Evolutionary conservation across 208 protist species (phyloP).

Genomic region (Leishmania aethiopica): DNA sequence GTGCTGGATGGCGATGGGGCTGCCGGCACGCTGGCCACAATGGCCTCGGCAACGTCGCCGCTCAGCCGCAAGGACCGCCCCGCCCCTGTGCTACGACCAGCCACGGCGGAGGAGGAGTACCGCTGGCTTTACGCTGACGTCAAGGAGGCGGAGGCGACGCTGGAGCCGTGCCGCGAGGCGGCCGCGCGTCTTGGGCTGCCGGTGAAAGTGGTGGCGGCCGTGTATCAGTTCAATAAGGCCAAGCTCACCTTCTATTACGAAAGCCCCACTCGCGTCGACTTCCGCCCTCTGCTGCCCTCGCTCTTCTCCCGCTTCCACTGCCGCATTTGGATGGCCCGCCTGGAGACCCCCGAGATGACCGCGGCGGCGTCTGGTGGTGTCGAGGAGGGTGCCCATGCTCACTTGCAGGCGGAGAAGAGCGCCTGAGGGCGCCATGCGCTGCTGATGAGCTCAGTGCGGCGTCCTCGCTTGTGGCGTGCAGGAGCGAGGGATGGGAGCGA

Average conservation of each 20-base stretch:
- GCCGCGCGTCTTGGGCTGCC: constrained; percentile 52
- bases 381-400: background rate
- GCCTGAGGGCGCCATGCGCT: background rate
- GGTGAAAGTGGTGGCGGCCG: constrained; percentile 66
- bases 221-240: constrained; percentile 88
- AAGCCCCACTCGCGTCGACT: constrained; percentile 74
- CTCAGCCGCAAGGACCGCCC: constrained; percentile 31
- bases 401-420: background rate
- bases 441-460: background rate
- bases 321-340: constrained; percentile 81
- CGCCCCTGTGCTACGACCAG: constrained; percentile 47
- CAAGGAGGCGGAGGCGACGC: constrained; percentile 49
- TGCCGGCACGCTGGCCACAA: constrained; percentile 10
- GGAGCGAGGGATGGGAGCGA: background rate
- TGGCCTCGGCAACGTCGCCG: constrained; percentile 28
- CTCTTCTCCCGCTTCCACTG: constrained; percentile 83
- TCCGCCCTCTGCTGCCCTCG: constrained; percentile 71
- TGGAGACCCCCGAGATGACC: constrained; percentile 10
- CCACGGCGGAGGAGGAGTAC: constrained; percentile 62
- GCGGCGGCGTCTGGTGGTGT: background rate
- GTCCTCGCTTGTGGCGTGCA: background rate
- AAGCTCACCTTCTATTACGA: constrained; percentile 91
- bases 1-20: constrained; percentile 12
- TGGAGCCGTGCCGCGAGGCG: constrained; percentile 57
- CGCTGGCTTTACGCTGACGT: constrained; percentile 59